Base-by-base conservation (phyloP, 257 asterid genomes). In the Solanum megistacrolobum region DNA sequence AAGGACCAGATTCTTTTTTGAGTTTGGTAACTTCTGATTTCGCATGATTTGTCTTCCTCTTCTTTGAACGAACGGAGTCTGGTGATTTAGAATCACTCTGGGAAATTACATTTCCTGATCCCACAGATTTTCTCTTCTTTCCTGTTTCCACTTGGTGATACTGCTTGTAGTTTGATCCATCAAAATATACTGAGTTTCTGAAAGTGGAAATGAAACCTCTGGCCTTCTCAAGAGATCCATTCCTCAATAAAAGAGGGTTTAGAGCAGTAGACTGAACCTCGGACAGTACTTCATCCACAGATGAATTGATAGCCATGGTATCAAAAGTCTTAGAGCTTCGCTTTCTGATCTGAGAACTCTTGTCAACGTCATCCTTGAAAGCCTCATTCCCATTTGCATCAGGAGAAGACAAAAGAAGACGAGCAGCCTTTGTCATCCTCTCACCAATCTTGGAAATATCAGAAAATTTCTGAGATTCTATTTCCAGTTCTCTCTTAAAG, bases 181-280 rank as follows among this genome's bases (percentile, higher is more conserved):
- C 90, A 5, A 60, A 16, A 52, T 85, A 92, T 9, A 87, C 84
- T 5, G 95, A 91, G 87, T 92, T 94, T 90, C 96, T 91, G 85
- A 91, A 90, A 6, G 96, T 91, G 74, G 92, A 92, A 9, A 91
- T 18, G 78, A 97, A 97, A 1, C 90, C 92, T 86, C 71, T 86
- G 14, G 92, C 87, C 72, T 38, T 58, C 74, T 92, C 94, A 38
- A 92, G 89, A 16, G 92, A 79, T 29, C 91, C 91, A 18, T 91
- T 89, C 83, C 92, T 89, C 79, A 89, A 91, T 87, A 75, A 76
- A n/a, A 62, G 52, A 60, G 92, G 90, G 90, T 91, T 89, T 72
- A 89, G 81, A 55, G 98, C 98, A 38, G 93, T 87, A 85, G 85
- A 86, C 76, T 83, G 87, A 68, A 97, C 75, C 68, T 90, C 93